Evolutionary conservation across 2,329 filamentous ascomycete genomes (phyloP).

Genomic region (Fragosphaeria purpurea): DNA sequence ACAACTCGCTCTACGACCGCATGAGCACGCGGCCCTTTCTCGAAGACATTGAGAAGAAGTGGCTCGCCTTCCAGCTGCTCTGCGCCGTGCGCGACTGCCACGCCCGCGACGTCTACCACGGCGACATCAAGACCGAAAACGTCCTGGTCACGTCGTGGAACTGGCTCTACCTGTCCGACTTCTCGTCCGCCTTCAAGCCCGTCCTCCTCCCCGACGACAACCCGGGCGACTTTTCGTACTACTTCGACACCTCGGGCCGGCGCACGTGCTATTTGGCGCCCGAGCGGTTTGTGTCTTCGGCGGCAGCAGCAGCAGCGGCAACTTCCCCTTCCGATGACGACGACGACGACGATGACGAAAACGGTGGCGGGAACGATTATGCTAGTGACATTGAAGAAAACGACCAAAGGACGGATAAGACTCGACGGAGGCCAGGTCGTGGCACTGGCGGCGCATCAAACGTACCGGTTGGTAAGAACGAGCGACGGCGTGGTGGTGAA

Average conservation of each 20-base stretch:
- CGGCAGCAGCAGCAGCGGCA: conserved; percentile 35
- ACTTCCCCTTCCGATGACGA: conserved; percentile 31
- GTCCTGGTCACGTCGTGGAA: conserved; percentile 97
- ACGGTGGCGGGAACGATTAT: neutral
- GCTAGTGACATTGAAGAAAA: neutral
- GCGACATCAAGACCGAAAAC: conserved; percentile 98
- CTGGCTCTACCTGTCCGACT: conserved; percentile 97
- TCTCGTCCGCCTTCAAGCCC: conserved; percentile 91
- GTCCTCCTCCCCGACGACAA: conserved; percentile 92
- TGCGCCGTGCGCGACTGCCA: conserved; percentile 91
- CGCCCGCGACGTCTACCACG: conserved; percentile 79
- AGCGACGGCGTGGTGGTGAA: neutral
- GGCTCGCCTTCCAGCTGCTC: conserved; percentile 91
- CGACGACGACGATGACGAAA: conserved; percentile 1
- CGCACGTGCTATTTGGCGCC: conserved; percentile 93
- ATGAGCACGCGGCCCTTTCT: conserved; percentile 93
- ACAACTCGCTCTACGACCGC: conserved; percentile 94
- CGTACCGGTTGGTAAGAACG: too few relatives aligned
- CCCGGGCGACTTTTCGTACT: conserved; percentile 94
- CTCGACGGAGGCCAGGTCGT: too few relatives aligned
- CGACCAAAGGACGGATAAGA: neutral
- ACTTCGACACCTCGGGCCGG: conserved; percentile 86
- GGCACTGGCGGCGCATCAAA: too few relatives aligned
- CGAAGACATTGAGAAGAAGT: conserved; percentile 97
- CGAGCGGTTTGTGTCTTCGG: conserved; percentile 73